Conservation (phyloP, 2,329 filamentous ascomycete species). For the Ampelomyces quisqualis region DNA sequence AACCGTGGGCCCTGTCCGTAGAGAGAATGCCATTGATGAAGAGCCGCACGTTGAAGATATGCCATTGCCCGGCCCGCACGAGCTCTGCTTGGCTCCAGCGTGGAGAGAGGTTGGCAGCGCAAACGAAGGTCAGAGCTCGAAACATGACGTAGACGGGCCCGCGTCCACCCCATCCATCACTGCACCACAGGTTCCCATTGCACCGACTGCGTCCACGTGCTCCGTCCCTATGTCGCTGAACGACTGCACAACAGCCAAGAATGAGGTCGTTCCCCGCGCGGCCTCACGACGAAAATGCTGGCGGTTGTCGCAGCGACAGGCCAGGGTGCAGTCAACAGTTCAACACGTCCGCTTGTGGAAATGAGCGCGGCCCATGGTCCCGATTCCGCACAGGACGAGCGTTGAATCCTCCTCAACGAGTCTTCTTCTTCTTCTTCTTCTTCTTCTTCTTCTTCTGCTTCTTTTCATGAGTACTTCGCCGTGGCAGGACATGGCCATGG, state of each 20-base stretch:
- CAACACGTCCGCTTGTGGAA: conserved; percentile 27
- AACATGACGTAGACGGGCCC: conserved; percentile 22
- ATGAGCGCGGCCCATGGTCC: conserved; percentile 24
- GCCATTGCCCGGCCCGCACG: conserved; percentile 16
- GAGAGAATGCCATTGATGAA: conserved; percentile 1
- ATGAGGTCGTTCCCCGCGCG: conserved; percentile 10
- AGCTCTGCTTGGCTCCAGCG: conserved; percentile 10
- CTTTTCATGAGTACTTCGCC: no score
- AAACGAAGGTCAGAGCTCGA: conserved; percentile 16
- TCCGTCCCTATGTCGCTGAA: conserved; percentile 6
- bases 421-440: no score
- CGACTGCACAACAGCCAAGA: conserved; percentile 10
- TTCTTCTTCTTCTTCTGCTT: no score
- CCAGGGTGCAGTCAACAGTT: conserved; percentile 27
- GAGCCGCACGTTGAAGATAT: conserved; percentile 2
- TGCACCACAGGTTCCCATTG: not conserved
- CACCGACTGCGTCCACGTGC: conserved; percentile 4
- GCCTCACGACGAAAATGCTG: conserved; percentile 3
- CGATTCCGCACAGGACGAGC: conserved; percentile 9
- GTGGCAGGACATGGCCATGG: not conserved
- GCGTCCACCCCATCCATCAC: conserved; percentile 1
- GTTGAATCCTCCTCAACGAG: conserved; percentile 3
- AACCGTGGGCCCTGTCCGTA: conserved; percentile 1
- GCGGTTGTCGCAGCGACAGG: conserved; percentile 14
- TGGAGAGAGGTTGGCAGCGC: conserved; percentile 19